These are phyloP conservation scores for Flaveria brownii DNA, from an alignment of 129 eudicot genomes.

Conservation along the genomic window DNA sequence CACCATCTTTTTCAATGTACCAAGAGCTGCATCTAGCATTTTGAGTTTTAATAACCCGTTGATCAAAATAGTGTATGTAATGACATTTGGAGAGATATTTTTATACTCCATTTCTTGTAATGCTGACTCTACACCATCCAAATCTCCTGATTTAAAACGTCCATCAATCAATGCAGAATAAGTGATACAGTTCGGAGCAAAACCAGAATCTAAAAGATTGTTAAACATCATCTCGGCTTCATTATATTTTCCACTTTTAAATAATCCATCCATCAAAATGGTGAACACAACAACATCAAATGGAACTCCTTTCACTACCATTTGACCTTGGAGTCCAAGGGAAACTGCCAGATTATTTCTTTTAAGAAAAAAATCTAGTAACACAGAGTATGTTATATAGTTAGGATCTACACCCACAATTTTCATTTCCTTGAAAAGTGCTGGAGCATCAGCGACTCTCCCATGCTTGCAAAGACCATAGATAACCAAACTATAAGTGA, in stretches of 20 bases:
- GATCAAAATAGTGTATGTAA: slow-evolving; percentile 71
- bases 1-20: slow-evolving; percentile 51
- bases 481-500: slow-evolving; percentile 59
- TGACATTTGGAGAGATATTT: slow-evolving; percentile 59
- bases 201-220: slow-evolving; percentile 37
- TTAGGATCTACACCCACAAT: slow-evolving; percentile 65
- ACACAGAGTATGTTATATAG: slow-evolving; percentile 63
- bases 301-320: slow-evolving; percentile 76
- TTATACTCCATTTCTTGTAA: slow-evolving; percentile 66
- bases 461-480: slow-evolving; percentile 64
- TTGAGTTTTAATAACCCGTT: slow-evolving; percentile 59
- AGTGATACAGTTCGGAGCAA: slow-evolving; percentile 59
- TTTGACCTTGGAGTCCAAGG: slow-evolving; percentile 57
- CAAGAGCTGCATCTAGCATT: slow-evolving; percentile 56
- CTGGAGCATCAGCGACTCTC: slow-evolving; percentile 57
- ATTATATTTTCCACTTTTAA: slow-evolving; percentile 54
- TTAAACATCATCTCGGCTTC: slow-evolving; percentile 73
- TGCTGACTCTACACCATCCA: slow-evolving; percentile 49
- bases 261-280: slow-evolving; percentile 77
- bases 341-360: slow-evolving; percentile 40
- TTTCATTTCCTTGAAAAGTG: slow-evolving; percentile 64
- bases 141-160: slow-evolving; percentile 62
- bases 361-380: slow-evolving; percentile 57
- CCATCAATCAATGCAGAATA: slow-evolving; percentile 78
- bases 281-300: slow-evolving; percentile 74